Percentiles rank a stretch among this genome's conserved stretches.
Evolutionary conservation across 1,284 basidiomycete species (phyloP).

Genomic region (Austroboletus rostrupii): DNA sequence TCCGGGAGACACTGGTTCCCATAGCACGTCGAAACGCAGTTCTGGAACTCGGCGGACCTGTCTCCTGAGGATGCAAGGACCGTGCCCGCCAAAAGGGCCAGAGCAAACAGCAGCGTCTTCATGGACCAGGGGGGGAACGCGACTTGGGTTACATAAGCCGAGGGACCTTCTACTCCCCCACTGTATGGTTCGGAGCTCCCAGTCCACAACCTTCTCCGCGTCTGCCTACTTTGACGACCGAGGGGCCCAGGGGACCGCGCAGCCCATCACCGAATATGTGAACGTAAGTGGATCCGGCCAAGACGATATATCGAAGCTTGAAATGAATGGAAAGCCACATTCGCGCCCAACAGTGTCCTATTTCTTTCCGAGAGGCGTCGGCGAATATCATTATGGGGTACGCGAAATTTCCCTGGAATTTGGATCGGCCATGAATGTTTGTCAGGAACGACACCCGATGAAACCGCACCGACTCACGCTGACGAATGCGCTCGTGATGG

Average conservation of each 20-base stretch:
- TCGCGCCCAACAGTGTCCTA: constrained; percentile 89
- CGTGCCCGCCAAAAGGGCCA: constrained; percentile 10
- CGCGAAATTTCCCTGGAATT: constrained; percentile 21
- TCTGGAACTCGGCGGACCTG: constrained; percentile 48
- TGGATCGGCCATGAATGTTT: background rate
- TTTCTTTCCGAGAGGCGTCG: constrained; percentile 92
- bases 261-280: constrained; percentile 70
- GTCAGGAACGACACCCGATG: constrained; percentile 95
- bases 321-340: constrained; percentile 55
- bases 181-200: constrained; percentile 36
- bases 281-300: constrained; percentile 47
- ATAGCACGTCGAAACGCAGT: constrained; percentile 48
- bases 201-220: constrained; percentile 65
- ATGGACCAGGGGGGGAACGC: background rate
- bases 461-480: constrained; percentile 93
- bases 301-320: constrained; percentile 26
- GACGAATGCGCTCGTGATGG: constrained; percentile 93
- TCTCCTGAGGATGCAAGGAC: constrained; percentile 54
- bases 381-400: constrained; percentile 94
- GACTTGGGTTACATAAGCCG: constrained; percentile 17
- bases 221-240: constrained; percentile 71
- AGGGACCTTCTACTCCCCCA: background rate
- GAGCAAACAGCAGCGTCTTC: constrained; percentile 13
- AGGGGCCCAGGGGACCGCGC: constrained; percentile 59
- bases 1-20: constrained; percentile 29